Percentiles rank a stretch among this genome's conserved stretches.
These are phyloP conservation scores for Talaromyces sp. DNA, from an alignment of 2,329 filamentous ascomycete species.

Conservation along the genomic window DNA sequence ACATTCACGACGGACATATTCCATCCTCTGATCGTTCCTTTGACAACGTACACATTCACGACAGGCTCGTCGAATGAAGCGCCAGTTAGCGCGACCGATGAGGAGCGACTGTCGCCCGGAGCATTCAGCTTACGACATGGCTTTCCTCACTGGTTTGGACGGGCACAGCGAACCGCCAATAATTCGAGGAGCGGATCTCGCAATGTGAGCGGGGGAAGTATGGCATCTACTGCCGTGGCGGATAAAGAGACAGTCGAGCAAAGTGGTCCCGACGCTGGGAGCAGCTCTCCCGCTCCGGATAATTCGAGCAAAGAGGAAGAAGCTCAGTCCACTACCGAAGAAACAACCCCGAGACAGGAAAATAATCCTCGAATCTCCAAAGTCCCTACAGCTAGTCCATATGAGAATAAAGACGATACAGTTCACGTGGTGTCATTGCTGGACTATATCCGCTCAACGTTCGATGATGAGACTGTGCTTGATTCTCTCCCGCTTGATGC, in stretches of 20 bases:
- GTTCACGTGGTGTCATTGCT: conserved; percentile 67
- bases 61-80: conserved; percentile 72
- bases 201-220: conserved; percentile 46
- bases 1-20: conserved; percentile 93
- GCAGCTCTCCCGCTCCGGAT: conserved; percentile 13
- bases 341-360: background rate
- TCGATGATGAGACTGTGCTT: conserved; percentile 73
- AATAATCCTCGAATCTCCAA: conserved; percentile 17
- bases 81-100: conserved; percentile 78
- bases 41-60: conserved; percentile 93
- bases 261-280: conserved; percentile 10
- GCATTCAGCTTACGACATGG: conserved; percentile 88
- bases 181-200: conserved; percentile 40
- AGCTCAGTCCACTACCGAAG: background rate
- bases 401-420: conserved; percentile 35
- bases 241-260: background rate
- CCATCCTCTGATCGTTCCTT: conserved; percentile 85
- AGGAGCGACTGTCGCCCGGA: conserved; percentile 79
- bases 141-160: conserved; percentile 86
- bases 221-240: background rate
- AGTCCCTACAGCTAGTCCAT: conserved; percentile 23
- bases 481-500: conserved; percentile 77
- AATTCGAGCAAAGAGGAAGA: conserved; percentile 11
- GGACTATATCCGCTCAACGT: conserved; percentile 76
- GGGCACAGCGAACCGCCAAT: conserved; percentile 48